Conservation (phyloP, 2,329 filamentous ascomycete species). For the Monilinia polystroma region DNA sequence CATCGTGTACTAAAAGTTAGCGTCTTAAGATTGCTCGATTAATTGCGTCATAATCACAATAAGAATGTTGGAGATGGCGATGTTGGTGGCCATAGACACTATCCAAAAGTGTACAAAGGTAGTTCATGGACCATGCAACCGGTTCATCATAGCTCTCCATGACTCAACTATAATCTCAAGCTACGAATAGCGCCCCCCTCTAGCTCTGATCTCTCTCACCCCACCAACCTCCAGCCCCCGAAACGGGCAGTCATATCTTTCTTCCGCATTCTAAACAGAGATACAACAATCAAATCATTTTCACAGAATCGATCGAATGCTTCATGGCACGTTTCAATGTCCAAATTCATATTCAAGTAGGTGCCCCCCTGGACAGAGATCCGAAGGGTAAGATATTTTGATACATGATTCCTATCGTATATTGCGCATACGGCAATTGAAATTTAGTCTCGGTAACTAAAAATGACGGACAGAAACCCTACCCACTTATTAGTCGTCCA, state of each 20-base stretch:
- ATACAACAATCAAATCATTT: no score
- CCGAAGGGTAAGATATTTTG: background rate
- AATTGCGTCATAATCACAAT: background rate
- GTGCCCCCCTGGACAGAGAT: no score
- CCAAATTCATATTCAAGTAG: no score
- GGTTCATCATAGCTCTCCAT: background rate
- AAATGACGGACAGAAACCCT: background rate
- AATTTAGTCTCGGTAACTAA: background rate
- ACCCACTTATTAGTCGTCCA: background rate
- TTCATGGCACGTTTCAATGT: no score
- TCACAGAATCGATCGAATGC: no score
- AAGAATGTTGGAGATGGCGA: background rate
- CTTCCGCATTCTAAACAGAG: no score
- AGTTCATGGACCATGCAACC: background rate
- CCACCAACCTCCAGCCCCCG: no score
- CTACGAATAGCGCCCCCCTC: no score
- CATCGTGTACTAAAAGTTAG: background rate
- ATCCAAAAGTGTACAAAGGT: background rate
- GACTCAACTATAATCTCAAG: background rate
- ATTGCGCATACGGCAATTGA: background rate
- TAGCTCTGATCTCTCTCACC: no score
- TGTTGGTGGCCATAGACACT: background rate
- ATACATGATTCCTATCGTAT: background rate
- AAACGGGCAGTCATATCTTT: no score
- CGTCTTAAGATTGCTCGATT: background rate